A percentile compares a stretch with the other conserved stretches of the same genome.
phyloP scores from a whole-genome alignment of 108 stramenopile species.

The Nitzschia sp. region DNA sequence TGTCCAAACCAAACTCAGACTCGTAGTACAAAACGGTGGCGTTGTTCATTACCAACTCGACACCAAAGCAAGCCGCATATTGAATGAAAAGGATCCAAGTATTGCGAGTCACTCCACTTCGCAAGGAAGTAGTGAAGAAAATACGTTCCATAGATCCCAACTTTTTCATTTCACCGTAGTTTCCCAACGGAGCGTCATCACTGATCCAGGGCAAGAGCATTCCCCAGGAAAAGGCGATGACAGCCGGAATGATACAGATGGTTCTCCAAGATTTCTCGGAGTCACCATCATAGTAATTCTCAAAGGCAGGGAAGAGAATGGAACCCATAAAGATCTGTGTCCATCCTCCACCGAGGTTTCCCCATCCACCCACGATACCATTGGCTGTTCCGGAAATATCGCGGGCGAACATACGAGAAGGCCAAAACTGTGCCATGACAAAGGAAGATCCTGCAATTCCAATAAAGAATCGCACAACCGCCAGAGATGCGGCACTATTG shows the following conservation, averaged over 20 bases:
- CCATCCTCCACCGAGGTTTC: constrained; percentile 69
- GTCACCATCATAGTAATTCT: constrained; percentile 25
- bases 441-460: constrained; percentile 67
- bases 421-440: constrained; percentile 77
- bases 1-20: constrained; percentile 42
- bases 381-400: constrained; percentile 72
- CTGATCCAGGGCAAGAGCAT: constrained; percentile 38
- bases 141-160: constrained; percentile 53
- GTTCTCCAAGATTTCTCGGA: constrained; percentile 66
- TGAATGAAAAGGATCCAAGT: constrained; percentile 73
- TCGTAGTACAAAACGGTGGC: constrained; percentile 58
- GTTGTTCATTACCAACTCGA: constrained; percentile 78
- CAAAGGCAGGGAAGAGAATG: constrained; percentile 52
- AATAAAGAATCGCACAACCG: constrained; percentile 63
- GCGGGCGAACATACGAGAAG: constrained; percentile 61
- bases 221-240: constrained; percentile 42
- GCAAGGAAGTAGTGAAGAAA: constrained; percentile 38
- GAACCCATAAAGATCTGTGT: constrained; percentile 59
- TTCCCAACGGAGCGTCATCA: constrained; percentile 73
- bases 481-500: constrained; percentile 44
- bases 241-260: constrained; percentile 67
- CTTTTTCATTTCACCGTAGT: constrained; percentile 59
- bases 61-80: constrained; percentile 79
- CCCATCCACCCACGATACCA: constrained; percentile 76
- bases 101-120: constrained; percentile 54